Conservation (phyloP, 2,329 filamentous ascomycete genomes). For the Botrytis aclada region DNA sequence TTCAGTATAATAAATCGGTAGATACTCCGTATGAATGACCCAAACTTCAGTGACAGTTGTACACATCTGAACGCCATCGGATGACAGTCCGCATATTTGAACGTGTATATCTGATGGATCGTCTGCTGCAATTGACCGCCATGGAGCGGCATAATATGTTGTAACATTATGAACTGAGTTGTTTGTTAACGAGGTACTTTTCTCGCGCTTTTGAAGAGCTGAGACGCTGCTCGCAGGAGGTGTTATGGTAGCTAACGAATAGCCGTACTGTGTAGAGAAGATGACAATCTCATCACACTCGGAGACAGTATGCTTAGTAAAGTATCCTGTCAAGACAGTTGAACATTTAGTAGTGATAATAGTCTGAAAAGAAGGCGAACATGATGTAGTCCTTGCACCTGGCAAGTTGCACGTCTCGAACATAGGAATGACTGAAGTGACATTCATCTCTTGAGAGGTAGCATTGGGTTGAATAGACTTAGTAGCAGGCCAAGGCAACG, state of each 20-base stretch:
- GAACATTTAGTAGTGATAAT: slow-evolving; percentile 28
- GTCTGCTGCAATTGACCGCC: slow-evolving; percentile 31
- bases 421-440: slow-evolving; percentile 26
- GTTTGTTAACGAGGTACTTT: background rate
- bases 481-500: slow-evolving; percentile 21
- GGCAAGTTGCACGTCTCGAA: slow-evolving; percentile 29
- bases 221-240: background rate
- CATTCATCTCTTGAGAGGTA: slow-evolving; percentile 25
- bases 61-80: slow-evolving; percentile 20
- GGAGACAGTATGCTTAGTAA: slow-evolving; percentile 25
- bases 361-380: slow-evolving; percentile 26
- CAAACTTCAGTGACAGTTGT: slow-evolving; percentile 29
- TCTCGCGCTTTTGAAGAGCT: slow-evolving; percentile 1
- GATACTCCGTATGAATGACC: slow-evolving; percentile 24
- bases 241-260: slow-evolving; percentile 25
- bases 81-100: slow-evolving; percentile 23
- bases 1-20: slow-evolving; percentile 26
- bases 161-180: slow-evolving; percentile 30
- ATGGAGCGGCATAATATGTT: slow-evolving; percentile 32
- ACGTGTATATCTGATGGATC: slow-evolving; percentile 27
- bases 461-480: slow-evolving; percentile 16
- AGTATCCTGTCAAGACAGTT: slow-evolving; percentile 30
- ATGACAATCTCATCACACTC: slow-evolving; percentile 32
- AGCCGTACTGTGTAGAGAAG: slow-evolving; percentile 31
- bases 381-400: slow-evolving; percentile 23